These are phyloP conservation scores for Myochromella boudieri DNA, from an alignment of 768 basidiomycete genomes.

Conservation along the genomic window DNA sequence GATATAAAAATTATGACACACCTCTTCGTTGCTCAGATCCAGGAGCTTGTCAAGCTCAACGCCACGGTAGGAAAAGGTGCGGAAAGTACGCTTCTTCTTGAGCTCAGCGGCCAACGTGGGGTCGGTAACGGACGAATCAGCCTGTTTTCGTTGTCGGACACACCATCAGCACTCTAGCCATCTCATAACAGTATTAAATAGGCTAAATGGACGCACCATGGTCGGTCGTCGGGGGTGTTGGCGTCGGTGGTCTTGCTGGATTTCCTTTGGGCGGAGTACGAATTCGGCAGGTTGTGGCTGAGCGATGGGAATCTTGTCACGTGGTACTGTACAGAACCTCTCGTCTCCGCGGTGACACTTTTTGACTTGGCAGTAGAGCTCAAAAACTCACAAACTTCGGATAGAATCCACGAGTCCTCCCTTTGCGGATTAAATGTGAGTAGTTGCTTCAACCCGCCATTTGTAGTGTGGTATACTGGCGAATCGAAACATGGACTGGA, in stretches of 20 bases:
- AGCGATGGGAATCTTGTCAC: constrained; percentile 30
- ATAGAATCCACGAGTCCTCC: constrained; percentile 96
- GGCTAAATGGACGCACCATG: constrained; percentile 33
- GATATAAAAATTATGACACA: constrained; percentile 36
- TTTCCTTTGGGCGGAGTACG: constrained; percentile 26
- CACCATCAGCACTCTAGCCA: constrained; percentile 16
- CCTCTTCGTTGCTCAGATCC: constrained; percentile 94
- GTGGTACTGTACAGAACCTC: constrained; percentile 65
- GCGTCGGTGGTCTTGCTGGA: constrained; percentile 34
- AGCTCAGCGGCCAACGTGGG: constrained; percentile 92
- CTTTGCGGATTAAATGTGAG: constrained; percentile 81
- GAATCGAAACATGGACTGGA: neutral
- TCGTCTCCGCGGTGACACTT: constrained; percentile 16
- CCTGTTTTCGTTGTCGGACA: constrained; percentile 42
- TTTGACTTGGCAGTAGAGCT: constrained; percentile 27
- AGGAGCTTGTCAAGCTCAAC: constrained; percentile 98
- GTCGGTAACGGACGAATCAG: constrained; percentile 84
- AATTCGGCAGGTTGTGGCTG: constrained; percentile 41
- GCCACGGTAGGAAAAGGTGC: constrained; percentile 98
- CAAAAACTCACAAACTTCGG: constrained; percentile 43
- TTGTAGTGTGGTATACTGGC: neutral
- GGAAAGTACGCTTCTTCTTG: constrained; percentile 99
- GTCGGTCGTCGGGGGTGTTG: constrained; percentile 40
- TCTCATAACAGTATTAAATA: neutral
- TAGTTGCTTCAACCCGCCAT: constrained; percentile 11